Evolutionary conservation across 1,284 basidiomycete species (phyloP).

Genomic region (Gomphus sp.): DNA sequence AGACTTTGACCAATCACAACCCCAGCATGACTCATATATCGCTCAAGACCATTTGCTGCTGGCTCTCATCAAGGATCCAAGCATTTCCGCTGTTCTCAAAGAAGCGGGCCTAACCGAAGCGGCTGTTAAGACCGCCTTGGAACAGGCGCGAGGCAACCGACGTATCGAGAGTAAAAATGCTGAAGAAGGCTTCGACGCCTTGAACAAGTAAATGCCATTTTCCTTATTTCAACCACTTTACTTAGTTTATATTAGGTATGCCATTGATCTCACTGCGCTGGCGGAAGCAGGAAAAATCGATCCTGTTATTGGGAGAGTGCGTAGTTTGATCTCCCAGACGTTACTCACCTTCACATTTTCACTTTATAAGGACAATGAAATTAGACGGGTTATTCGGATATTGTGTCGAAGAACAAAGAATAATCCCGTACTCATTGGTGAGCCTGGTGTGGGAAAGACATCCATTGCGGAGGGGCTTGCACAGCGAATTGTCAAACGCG

Average conservation of each 20-base stretch:
- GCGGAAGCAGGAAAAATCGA: conserved; percentile 90
- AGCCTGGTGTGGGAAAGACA: conserved; percentile 91
- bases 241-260: conserved; percentile 32
- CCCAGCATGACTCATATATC: conserved; percentile 79
- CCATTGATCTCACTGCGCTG: conserved; percentile 78
- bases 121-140: conserved; percentile 70
- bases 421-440: conserved; percentile 88
- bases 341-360: background rate
- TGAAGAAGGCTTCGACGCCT: conserved; percentile 81
- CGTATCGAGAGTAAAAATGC: conserved; percentile 76
- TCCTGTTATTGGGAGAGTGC: conserved; percentile 79
- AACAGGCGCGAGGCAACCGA: conserved; percentile 73
- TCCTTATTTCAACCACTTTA: too few relatives aligned
- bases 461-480: conserved; percentile 95
- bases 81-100: conserved; percentile 60
- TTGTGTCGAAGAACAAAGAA: conserved; percentile 83
- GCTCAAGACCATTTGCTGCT: conserved; percentile 81
- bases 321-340: conserved; percentile 12
- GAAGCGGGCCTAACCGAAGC: conserved; percentile 68
- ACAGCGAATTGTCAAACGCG: conserved; percentile 90
- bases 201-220: conserved; percentile 45
- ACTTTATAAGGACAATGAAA: conserved; percentile 54
- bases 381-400: conserved; percentile 61
- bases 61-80: conserved; percentile 68
- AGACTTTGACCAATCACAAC: background rate